A percentile compares a stretch with the other conserved stretches of the same genome.
Evolutionary conservation across 345 rosid species (phyloP).

Genomic region (Cardamine resedifolia): DNA sequence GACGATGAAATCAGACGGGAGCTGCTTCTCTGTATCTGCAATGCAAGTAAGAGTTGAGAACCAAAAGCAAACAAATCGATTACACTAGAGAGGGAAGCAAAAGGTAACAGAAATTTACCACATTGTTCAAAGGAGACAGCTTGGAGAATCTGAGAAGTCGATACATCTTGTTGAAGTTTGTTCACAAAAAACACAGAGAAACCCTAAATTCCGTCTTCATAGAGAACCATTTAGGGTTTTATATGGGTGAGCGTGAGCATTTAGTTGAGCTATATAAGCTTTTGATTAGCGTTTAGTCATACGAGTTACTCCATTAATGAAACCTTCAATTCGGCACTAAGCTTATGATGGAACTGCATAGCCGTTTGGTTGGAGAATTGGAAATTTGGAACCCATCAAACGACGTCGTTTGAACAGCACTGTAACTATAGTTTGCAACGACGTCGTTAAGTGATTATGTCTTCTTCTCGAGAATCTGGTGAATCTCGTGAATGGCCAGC

Average conservation of each 20-base stretch:
- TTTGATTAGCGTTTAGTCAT: background rate
- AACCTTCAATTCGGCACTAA: background rate
- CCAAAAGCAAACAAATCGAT: background rate
- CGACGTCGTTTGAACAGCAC: background rate
- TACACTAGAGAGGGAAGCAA: background rate
- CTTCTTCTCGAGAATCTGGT: constrained; percentile 3
- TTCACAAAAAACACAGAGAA: background rate
- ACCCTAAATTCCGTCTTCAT: background rate
- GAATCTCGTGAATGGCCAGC: constrained; percentile 13
- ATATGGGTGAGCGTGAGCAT: background rate
- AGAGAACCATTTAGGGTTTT: background rate
- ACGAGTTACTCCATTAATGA: background rate
- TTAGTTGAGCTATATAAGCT: background rate
- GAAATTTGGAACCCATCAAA: background rate
- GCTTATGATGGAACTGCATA: background rate
- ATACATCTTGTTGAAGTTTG: too few relatives aligned
- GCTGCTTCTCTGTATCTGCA: background rate
- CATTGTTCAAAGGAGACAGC: background rate
- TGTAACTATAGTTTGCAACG: background rate
- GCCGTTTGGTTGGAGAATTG: background rate
- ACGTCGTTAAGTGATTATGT: background rate
- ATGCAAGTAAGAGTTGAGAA: background rate
- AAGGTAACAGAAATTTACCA: background rate
- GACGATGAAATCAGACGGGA: background rate
- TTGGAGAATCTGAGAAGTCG: background rate